phyloP scores from a whole-genome alignment of 208 protist species.

The Novymonas esmeraldas region DNA sequence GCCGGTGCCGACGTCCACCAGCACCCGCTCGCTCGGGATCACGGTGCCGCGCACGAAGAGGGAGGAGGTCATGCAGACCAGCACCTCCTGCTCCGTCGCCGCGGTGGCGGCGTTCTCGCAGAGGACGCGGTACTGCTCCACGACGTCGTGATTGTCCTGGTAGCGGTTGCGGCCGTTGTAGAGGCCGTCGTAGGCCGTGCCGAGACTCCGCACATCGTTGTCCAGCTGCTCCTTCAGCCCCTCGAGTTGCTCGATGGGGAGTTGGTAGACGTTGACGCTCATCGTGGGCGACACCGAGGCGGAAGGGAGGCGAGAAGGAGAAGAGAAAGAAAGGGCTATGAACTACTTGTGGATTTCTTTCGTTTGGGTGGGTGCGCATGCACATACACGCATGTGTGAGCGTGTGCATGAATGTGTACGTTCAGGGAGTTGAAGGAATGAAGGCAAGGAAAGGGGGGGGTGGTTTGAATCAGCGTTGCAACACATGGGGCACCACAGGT shows the following conservation, averaged over 20 bases:
- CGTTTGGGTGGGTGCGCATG: no score
- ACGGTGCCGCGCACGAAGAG: constrained; percentile 76
- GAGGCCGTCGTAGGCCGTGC: constrained; percentile 80
- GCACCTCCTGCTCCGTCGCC: constrained; percentile 51
- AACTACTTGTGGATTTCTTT: no score
- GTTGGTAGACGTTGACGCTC: constrained; percentile 71
- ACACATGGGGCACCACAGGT: no score
- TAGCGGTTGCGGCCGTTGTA: constrained; percentile 76
- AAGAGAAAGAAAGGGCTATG: no score
- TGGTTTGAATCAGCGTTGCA: no score
- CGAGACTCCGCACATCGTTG: constrained; percentile 76
- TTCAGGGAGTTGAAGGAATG: no score
- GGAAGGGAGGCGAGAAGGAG: not conserved
- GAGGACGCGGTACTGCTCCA: constrained; percentile 69
- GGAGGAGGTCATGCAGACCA: constrained; percentile 85
- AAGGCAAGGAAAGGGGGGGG: no score
- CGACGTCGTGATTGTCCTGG: constrained; percentile 70
- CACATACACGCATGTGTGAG: not conserved
- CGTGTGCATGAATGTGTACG: not conserved
- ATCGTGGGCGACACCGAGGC: not conserved
- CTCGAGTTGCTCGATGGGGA: constrained; percentile 86
- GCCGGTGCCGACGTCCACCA: constrained; percentile 88
- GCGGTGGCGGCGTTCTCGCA: constrained; percentile 48
- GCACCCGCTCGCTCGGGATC: constrained; percentile 69
- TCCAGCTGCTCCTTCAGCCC: constrained; percentile 89